Evolutionary conservation across 352 stramenopile genomes (phyloP).

Genomic region (Globisporangium spinosum): DNA sequence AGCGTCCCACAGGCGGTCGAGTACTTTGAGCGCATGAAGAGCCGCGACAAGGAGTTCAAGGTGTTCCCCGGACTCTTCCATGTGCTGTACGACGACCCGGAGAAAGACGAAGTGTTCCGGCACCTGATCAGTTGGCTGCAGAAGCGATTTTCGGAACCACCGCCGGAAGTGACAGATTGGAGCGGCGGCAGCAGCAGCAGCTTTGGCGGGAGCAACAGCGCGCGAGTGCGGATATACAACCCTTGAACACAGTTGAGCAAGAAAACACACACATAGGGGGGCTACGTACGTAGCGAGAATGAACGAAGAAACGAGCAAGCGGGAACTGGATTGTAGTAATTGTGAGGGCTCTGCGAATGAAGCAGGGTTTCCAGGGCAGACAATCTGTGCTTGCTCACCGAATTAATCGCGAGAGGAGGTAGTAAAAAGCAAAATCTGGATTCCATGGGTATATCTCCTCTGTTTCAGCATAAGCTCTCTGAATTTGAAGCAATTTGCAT

Average conservation of each 20-base stretch:
- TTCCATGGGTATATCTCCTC: too few relatives aligned
- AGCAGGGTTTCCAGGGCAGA: not conserved
- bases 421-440: too few relatives aligned
- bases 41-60: conserved; percentile 34
- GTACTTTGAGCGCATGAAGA: conserved; percentile 21
- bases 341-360: not conserved
- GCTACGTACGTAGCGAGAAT: too few relatives aligned
- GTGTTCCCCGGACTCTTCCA: conserved; percentile 32
- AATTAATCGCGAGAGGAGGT: too few relatives aligned
- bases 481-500: too few relatives aligned
- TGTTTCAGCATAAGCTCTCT: too few relatives aligned
- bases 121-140: conserved; percentile 2
- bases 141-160: not conserved
- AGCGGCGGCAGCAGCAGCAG: not conserved
- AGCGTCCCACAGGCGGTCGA: conserved; percentile 18
- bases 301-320: not conserved
- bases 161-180: not conserved
- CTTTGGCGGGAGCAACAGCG: not conserved
- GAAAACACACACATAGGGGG: not conserved
- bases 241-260: not conserved
- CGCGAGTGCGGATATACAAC: not conserved
- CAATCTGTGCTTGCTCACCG: not conserved
- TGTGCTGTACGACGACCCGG: conserved; percentile 36
- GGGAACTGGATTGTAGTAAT: not conserved
- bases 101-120: conserved; percentile 11